Evolutionary conservation across 495 filamentous ascomycete species (phyloP).

Genomic region (Penicillium arizonense): DNA sequence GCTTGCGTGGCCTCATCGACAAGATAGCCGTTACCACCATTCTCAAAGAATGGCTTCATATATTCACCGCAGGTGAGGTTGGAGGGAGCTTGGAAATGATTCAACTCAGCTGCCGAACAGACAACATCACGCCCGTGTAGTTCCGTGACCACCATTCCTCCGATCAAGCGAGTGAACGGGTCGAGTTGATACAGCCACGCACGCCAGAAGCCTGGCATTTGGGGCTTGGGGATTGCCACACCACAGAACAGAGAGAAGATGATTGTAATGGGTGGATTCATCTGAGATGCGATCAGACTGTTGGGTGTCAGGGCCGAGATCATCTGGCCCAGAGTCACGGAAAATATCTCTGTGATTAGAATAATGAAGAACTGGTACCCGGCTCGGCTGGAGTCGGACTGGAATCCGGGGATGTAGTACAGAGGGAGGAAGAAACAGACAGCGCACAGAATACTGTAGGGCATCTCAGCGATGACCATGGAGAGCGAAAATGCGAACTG

Average conservation of each 20-base stretch:
- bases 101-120: constrained; percentile 57
- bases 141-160: constrained; percentile 74
- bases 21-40: constrained; percentile 66
- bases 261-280: constrained; percentile 78
- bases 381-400: constrained; percentile 52
- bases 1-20: constrained; percentile 52
- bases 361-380: constrained; percentile 85
- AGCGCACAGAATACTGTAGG: constrained; percentile 72
- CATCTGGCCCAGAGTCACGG: constrained; percentile 69
- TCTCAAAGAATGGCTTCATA: constrained; percentile 65
- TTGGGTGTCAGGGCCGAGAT: constrained; percentile 68
- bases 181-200: constrained; percentile 80
- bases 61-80: constrained; percentile 69
- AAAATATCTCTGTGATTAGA: constrained; percentile 72
- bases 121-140: constrained; percentile 62
- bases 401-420: constrained; percentile 71
- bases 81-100: constrained; percentile 57
- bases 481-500: constrained; percentile 68
- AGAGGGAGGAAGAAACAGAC: constrained; percentile 72
- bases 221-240: constrained; percentile 70
- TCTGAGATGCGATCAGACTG: constrained; percentile 66
- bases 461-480: constrained; percentile 73
- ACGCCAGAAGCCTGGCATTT: constrained; percentile 77
- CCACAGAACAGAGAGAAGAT: constrained; percentile 83
- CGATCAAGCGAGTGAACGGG: constrained; percentile 80